Percentiles rank a stretch among this genome's conserved stretches.
Evolutionary conservation across 2,329 filamentous ascomycete genomes (phyloP).

Genomic region (Metarhizium anisopliae): DNA sequence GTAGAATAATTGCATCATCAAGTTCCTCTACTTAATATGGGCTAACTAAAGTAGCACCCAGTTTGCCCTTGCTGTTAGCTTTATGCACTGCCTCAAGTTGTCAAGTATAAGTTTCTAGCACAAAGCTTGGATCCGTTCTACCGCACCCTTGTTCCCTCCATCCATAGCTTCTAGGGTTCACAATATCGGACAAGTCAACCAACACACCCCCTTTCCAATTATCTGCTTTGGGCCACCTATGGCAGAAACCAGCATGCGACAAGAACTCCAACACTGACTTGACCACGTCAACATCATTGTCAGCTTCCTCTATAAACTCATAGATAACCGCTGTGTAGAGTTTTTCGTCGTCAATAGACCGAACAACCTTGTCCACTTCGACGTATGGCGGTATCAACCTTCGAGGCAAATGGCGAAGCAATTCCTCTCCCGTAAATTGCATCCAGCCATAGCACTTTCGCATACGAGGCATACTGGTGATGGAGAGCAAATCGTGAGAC

Average conservation of each 20-base stretch:
- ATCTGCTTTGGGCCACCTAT: neutral
- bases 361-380: neutral
- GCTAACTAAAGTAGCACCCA: too few species aligned
- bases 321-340: neutral
- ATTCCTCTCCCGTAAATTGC: neutral
- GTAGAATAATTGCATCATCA: too few species aligned
- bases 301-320: neutral
- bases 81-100: too few species aligned
- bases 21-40: too few species aligned
- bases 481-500: too few species aligned
- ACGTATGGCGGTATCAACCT: neutral
- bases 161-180: neutral
- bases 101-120: too few species aligned
- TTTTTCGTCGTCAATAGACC: neutral
- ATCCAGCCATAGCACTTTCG: slow-evolving; percentile 1
- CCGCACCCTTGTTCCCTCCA: too few species aligned
- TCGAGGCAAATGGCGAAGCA: neutral
- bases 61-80: too few species aligned
- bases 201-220: neutral
- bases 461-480: neutral
- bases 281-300: neutral
- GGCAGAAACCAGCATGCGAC: neutral
- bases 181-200: neutral
- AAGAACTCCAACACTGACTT: slow-evolving; percentile 1
- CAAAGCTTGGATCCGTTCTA: too few species aligned